These are phyloP conservation scores for Leccinum disarticulatum DNA, from an alignment of 768 basidiomycete species.

Conservation along the genomic window DNA sequence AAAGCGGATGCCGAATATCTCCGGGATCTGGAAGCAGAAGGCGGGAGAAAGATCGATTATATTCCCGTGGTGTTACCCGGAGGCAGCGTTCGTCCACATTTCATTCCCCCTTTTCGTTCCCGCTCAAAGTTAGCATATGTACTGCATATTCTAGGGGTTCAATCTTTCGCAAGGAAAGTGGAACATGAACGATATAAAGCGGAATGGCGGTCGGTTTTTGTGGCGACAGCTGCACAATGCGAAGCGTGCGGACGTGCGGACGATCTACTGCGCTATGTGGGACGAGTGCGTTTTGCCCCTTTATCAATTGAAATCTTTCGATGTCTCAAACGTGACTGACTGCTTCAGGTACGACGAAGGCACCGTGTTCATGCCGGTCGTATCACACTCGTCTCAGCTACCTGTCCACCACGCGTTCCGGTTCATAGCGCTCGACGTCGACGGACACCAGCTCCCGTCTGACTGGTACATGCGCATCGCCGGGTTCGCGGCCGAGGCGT, in stretches of 20 bases:
- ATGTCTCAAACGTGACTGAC: slow-evolving; percentile 1
- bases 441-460: slow-evolving; percentile 72
- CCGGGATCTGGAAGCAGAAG: slow-evolving; percentile 45
- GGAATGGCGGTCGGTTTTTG: slow-evolving; percentile 73
- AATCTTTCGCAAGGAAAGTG: slow-evolving; percentile 72
- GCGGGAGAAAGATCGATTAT: slow-evolving; percentile 64
- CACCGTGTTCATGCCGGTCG: slow-evolving; percentile 76
- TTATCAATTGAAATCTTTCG: background rate
- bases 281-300: slow-evolving; percentile 55
- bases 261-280: slow-evolving; percentile 85
- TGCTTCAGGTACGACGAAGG: slow-evolving; percentile 74
- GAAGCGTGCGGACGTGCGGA: slow-evolving; percentile 56
- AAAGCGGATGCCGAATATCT: slow-evolving; percentile 64
- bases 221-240: slow-evolving; percentile 80
- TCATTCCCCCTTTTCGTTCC: background rate
- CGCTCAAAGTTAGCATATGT: slow-evolving; percentile 9
- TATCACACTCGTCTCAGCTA: slow-evolving; percentile 54
- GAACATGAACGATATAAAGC: slow-evolving; percentile 68
- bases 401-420: slow-evolving; percentile 59
- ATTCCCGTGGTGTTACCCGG: slow-evolving; percentile 84
- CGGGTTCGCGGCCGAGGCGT: slow-evolving; percentile 67
- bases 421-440: slow-evolving; percentile 74
- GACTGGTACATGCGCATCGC: slow-evolving; percentile 88
- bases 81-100: slow-evolving; percentile 59
- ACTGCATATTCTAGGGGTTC: slow-evolving; percentile 47